Conservation (phyloP, 805 yeast species). For the Zygosaccharomyces bisporus region DNA sequence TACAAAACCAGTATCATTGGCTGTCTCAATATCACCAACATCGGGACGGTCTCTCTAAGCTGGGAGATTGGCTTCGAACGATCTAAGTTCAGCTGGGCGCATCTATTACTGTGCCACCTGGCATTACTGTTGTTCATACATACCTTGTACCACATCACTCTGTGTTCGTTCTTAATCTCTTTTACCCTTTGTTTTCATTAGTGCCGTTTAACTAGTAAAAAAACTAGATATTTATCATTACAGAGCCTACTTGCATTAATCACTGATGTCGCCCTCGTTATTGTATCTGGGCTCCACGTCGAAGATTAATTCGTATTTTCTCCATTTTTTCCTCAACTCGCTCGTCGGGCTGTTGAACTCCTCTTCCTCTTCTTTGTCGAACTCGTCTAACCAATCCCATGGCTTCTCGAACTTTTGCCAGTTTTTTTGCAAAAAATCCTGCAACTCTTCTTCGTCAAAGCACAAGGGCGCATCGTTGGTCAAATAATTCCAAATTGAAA, state of each 20-base stretch:
- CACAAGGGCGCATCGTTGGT: constrained; percentile 41
- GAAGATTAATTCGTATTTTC: constrained; percentile 35
- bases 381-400: constrained; percentile 41
- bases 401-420: constrained; percentile 21
- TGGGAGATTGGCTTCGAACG: constrained; percentile 24
- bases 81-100: constrained; percentile 30
- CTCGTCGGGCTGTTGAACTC: constrained; percentile 32
- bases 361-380: constrained; percentile 35
- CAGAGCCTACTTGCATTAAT: constrained; percentile 14
- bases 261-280: constrained; percentile 33
- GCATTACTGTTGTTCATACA: constrained; percentile 32
- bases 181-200: neutral
- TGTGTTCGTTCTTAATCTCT: neutral
- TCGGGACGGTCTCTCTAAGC: constrained; percentile 31
- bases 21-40: constrained; percentile 26
- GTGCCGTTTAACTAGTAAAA: neutral
- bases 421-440: constrained; percentile 20
- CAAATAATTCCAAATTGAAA: constrained; percentile 52
- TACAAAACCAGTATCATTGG: constrained; percentile 30
- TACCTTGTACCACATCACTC: neutral
- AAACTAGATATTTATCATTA: neutral
- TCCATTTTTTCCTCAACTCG: constrained; percentile 36
- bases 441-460: constrained; percentile 24
- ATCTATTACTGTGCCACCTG: constrained; percentile 12
- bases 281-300: constrained; percentile 35